Base-by-base conservation (phyloP, 139 green algal genomes). In the Yamagishiella unicocca region DNA sequence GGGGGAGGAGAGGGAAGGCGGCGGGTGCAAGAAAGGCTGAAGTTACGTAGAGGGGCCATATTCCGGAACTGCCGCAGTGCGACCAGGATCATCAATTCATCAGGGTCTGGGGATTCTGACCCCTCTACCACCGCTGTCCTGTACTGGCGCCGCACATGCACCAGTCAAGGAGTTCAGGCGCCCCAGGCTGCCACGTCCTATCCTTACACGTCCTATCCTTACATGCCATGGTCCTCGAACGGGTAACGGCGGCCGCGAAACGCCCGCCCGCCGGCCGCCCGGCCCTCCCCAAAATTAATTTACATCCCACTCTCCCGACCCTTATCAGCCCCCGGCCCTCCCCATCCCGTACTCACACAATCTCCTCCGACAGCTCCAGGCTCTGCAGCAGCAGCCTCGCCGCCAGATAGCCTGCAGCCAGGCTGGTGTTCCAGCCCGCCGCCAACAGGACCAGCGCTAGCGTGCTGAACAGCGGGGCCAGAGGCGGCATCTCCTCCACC, bases 281-380 rank as follows among this genome's bases (percentile, higher is more conserved):
- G 50, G 14, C 17, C 14, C 17, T 58, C 50, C 12, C 50, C 50
- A 58, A 58, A 58, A 58, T 58, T 17, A 17, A 17, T 58, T 25
- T 58, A 58, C 58, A 67, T n/a, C 14, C 58, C 19, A 33, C 6
- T 33, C 14, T 27, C 22, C 14, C 58, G 22, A 27, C 19, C 19
- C 14, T 24, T 27, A 22, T 35, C 14, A n/a, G 19, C 14, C n/a
- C n/a, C n/a, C n/a, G n/a, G n/a, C n/a, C 25, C 33, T 42, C 38
- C 37, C 42, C 78, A 42, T 12, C 21, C 40, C 54, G 43, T 27
- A 43, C 70, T 53, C 64, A 87, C 82, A 68, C 0, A 1, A 81
- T 87, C 55, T 84, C 77, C 55, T 72, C 54, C 77, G 54, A 72
- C 55, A 42, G 33, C 77, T 84, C 25, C 0, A 21, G 8, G 46